These are phyloP conservation scores for Beauveria scarabaeidicola DNA, from an alignment of 2,329 filamentous ascomycete genomes.

Conservation along the genomic window DNA sequence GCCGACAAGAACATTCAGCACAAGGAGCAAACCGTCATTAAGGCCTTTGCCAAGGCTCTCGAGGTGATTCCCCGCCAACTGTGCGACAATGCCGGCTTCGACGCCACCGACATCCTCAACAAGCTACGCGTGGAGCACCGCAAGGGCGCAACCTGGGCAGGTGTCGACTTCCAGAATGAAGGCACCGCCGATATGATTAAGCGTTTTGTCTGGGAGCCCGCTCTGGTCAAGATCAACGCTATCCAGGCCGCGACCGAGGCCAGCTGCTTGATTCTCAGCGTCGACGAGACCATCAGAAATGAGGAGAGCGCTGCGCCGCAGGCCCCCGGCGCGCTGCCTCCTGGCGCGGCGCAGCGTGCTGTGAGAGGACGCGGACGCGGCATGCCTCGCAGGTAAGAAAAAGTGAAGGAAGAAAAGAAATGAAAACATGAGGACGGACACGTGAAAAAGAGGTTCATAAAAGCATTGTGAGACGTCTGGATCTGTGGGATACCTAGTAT, in stretches of 20 bases:
- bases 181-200: slow-evolving; percentile 92
- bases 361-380: slow-evolving; percentile 75
- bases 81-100: slow-evolving; percentile 97
- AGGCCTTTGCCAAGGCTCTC: slow-evolving; percentile 93
- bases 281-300: slow-evolving; percentile 98
- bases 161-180: slow-evolving; percentile 90
- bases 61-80: slow-evolving; percentile 95
- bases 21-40: slow-evolving; percentile 97
- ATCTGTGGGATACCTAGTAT: slow-evolving; percentile 29
- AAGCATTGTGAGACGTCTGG: slow-evolving; percentile 18
- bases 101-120: slow-evolving; percentile 96
- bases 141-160: slow-evolving; percentile 87
- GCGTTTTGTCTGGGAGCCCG: slow-evolving; percentile 95
- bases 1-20: slow-evolving; percentile 87
- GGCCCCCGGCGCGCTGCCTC: slow-evolving; percentile 67
- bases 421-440: slow-evolving; percentile 10
- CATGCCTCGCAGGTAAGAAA: slow-evolving; percentile 70
- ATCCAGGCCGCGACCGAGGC: slow-evolving; percentile 94
- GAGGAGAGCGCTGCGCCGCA: slow-evolving; percentile 84
- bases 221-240: slow-evolving; percentile 92
- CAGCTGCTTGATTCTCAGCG: slow-evolving; percentile 86
- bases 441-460: slow-evolving; percentile 14
- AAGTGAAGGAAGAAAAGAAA: slow-evolving; percentile 7
- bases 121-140: slow-evolving; percentile 91
- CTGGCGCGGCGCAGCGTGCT: slow-evolving; percentile 80